phyloP scores from a whole-genome alignment of 1,284 basidiomycete species.

The Ustilago crameri region DNA sequence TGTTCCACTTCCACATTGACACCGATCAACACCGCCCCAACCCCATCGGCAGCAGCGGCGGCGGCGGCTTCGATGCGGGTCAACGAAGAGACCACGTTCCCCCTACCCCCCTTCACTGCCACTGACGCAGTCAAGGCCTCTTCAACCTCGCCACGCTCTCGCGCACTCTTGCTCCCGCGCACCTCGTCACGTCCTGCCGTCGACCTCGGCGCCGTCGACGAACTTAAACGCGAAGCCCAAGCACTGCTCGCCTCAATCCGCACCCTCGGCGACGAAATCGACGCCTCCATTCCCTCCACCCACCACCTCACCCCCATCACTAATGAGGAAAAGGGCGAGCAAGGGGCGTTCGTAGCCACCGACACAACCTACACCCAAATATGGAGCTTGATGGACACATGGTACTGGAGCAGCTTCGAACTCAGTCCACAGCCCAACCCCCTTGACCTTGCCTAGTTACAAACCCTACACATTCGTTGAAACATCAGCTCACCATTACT shows the following conservation, averaged over 20 bases:
- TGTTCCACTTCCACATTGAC: constrained; percentile 23
- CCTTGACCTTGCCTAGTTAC: too few relatives aligned
- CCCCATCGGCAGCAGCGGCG: background rate
- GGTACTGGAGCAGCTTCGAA: constrained; percentile 42
- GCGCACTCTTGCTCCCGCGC: background rate
- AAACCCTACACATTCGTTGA: too few relatives aligned
- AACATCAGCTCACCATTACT: too few relatives aligned
- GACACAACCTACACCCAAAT: constrained; percentile 26
- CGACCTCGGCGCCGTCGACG: constrained; percentile 11
- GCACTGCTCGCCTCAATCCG: constrained; percentile 23
- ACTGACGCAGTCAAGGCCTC: background rate
- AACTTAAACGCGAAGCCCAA: constrained; percentile 26
- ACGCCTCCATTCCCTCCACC: constrained; percentile 17
- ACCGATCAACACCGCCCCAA: constrained; percentile 7
- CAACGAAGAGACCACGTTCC: constrained; percentile 22
- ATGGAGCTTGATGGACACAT: constrained; percentile 33
- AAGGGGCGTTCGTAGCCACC: constrained; percentile 27
- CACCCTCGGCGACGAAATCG: constrained; percentile 22
- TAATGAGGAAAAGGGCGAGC: too few relatives aligned
- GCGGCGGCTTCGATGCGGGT: constrained; percentile 17
- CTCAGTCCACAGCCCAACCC: too few relatives aligned
- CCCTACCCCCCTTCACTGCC: constrained; percentile 17
- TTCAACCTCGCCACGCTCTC: background rate
- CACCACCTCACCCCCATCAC: constrained; percentile 20
- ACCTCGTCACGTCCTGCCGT: too few relatives aligned